Percentiles rank a stretch among this genome's conserved stretches.
These are phyloP conservation scores for Cordia subcordata DNA, from an alignment of 257 asterid genomes.

Conservation along the genomic window DNA sequence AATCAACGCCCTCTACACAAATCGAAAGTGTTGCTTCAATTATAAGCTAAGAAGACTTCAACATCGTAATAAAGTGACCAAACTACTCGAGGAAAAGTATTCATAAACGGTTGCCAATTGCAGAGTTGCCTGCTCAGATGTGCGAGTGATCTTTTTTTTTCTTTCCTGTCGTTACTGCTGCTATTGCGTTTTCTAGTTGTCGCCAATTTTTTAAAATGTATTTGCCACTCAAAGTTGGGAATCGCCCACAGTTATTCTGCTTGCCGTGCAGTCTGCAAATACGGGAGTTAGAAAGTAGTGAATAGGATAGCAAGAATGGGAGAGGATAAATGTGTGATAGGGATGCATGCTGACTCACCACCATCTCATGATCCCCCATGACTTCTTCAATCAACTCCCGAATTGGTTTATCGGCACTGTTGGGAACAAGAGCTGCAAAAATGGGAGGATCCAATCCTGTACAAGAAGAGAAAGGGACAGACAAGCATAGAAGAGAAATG, in stretches of 20 bases:
- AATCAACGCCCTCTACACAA: too few relatives aligned
- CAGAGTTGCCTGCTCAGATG: too few relatives aligned
- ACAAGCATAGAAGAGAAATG: background rate
- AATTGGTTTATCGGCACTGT: conserved; percentile 72
- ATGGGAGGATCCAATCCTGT: conserved; percentile 66
- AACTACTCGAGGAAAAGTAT: too few relatives aligned
- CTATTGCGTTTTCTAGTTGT: too few relatives aligned
- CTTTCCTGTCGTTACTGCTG: too few relatives aligned
- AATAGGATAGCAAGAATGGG: background rate
- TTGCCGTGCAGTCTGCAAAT: background rate
- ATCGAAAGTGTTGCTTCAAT: too few relatives aligned
- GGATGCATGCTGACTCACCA: conserved; percentile 34
- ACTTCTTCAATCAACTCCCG: conserved; percentile 82
- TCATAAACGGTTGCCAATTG: too few relatives aligned
- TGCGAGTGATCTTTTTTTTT: too few relatives aligned
- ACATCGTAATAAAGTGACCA: too few relatives aligned
- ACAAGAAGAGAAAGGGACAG: background rate
- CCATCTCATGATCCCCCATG: conserved; percentile 89
- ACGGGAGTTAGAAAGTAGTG: background rate
- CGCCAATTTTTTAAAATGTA: too few relatives aligned
- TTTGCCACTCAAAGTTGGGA: too few relatives aligned
- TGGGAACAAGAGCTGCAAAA: conserved; percentile 85
- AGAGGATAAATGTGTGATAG: background rate
- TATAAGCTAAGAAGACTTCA: too few relatives aligned
- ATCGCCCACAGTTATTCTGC: background rate